phyloP scores from a whole-genome alignment of 148 eudicot species.

The Rhododendron ferrugineum region DNA sequence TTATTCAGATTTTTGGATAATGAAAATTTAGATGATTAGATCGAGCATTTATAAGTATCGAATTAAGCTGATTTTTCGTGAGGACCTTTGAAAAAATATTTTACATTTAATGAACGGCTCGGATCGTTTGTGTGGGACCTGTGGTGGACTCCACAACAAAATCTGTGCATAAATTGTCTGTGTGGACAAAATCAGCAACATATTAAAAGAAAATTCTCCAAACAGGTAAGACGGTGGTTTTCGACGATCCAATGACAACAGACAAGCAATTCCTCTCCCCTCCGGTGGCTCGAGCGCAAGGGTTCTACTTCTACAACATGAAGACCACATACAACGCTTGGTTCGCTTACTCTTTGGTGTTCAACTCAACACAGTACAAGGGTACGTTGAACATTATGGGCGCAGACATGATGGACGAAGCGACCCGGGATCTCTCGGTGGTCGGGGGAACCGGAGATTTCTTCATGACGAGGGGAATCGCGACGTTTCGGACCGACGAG shows the following conservation, averaged over 20 bases:
- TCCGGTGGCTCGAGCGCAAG: conserved; percentile 33
- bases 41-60: too few species aligned
- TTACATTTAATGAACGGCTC: too few species aligned
- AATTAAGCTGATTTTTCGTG: too few species aligned
- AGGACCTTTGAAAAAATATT: too few species aligned
- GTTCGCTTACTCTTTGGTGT: conserved; percentile 25
- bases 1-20: too few species aligned
- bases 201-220: background rate
- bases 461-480: conserved; percentile 36
- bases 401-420: conserved; percentile 18
- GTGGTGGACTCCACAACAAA: too few species aligned
- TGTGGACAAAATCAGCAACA: background rate
- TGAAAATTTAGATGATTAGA: too few species aligned
- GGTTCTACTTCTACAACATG: conserved; percentile 31
- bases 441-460: conserved; percentile 49
- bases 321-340: conserved; percentile 28
- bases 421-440: conserved; percentile 30
- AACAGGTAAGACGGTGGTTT: conserved; percentile 18
- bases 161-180: too few species aligned
- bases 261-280: conserved; percentile 19
- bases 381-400: conserved; percentile 36
- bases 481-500: conserved; percentile 19
- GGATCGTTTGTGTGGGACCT: too few species aligned
- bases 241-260: conserved; percentile 30
- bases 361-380: conserved; percentile 19